Base-by-base conservation (phyloP, 1,284 basidiomycete genomes). In the Fomitopsis betulina region DNA sequence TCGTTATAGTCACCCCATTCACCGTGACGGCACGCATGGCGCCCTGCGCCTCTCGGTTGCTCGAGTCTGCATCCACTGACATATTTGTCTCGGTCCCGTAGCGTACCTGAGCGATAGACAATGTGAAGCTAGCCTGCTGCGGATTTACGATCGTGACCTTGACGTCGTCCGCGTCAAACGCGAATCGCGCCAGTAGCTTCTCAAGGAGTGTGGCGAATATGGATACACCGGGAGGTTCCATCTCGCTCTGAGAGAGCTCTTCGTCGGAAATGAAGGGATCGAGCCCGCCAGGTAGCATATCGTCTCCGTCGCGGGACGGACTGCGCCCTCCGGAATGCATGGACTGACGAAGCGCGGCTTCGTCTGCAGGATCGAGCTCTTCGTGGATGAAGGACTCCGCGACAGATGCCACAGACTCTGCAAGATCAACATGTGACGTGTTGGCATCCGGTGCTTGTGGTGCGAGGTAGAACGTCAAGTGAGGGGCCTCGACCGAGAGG, bases 191-290 rank as follows among this genome's bases (percentile, higher is more conserved):
- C 13, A 97, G 80, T 3, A 97, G 76, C 13, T 87, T 81, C 70
- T 96, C 94, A 51, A 96, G 86, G 45, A 96, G 79, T 33, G 85
- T 83, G 19, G 94, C 89, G 68, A 98, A 88, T 50, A 96, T 77
- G 1, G 92, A 93, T 19, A 94, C 87, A 33, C 89, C 89, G 37
- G 78, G 79, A 38, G 86, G 86, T 59, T 88, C 85, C n/a, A 71
- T 66, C 47, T 85, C 82, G n/a, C 70, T 58, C 58, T 73, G 68
- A 21, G 69, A 59, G 3, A 70, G 68, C 39, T 77, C 78, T 19
- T 76, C 76, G 23, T 71, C 68, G 35, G 73, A 67, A 57, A 77
- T 64, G 60, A 83, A 86, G 19, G 81, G 80, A 67, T 86, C 83
- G 55, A 89, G 76, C 19, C 86, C 85, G 35, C 89, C 91, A 10